Conservation (phyloP, 495 filamentous ascomycete genomes). For the Cryomyces minteri region DNA sequence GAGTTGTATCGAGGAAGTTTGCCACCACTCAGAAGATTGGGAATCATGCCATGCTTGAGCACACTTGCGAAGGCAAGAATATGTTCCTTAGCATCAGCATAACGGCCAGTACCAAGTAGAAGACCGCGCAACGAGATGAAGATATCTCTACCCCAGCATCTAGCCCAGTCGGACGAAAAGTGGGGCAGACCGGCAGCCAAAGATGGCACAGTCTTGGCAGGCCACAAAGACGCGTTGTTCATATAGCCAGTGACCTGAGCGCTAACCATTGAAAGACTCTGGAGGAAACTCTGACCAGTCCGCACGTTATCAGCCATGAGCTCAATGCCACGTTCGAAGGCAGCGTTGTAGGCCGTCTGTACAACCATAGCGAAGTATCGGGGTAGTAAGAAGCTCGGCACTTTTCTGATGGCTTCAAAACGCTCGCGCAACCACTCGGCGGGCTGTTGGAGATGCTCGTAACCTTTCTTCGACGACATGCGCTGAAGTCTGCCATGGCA, state of each 20-base stretch:
- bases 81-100: slow-evolving; percentile 75
- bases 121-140: slow-evolving; percentile 91
- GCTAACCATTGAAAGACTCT: slow-evolving; percentile 75
- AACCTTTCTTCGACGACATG: slow-evolving; percentile 39
- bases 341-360: slow-evolving; percentile 69
- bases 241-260: slow-evolving; percentile 76
- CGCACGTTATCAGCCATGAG: slow-evolving; percentile 61
- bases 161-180: slow-evolving; percentile 83
- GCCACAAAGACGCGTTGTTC: slow-evolving; percentile 79
- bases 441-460: slow-evolving; percentile 38
- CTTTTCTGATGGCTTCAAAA: slow-evolving; percentile 61
- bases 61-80: slow-evolving; percentile 93
- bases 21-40: slow-evolving; percentile 77
- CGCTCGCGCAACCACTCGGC: slow-evolving; percentile 65
- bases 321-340: slow-evolving; percentile 56
- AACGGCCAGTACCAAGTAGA: slow-evolving; percentile 74
- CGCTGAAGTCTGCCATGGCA: slow-evolving; percentile 61
- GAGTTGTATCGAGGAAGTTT: slow-evolving; percentile 91
- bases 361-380: slow-evolving; percentile 85
- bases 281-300: slow-evolving; percentile 66
- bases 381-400: slow-evolving; percentile 81
- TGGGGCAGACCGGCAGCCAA: slow-evolving; percentile 90
- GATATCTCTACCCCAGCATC: slow-evolving; percentile 94
- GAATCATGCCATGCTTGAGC: slow-evolving; percentile 96
- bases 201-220: slow-evolving; percentile 62